Base-by-base conservation (phyloP, 139 green algal genomes). In the Asterochloris erici region DNA sequence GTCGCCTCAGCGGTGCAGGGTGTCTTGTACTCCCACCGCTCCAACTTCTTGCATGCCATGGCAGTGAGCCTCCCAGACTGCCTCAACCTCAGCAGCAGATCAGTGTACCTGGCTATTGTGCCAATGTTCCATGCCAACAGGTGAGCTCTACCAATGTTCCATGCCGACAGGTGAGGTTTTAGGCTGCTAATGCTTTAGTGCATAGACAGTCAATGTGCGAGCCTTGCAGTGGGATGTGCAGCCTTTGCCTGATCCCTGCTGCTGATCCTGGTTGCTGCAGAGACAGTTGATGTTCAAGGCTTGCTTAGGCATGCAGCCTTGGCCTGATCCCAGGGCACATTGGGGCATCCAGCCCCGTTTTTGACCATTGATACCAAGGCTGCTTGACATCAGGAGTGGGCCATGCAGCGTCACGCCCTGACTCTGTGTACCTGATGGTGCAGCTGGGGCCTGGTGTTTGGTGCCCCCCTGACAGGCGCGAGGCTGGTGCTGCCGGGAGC, bases 11-110 rank as follows among this genome's bases (percentile, higher is more conserved):
- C 0, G 15, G 1, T 83, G 21, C 89, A 94, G 87, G 91, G 92
- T 19, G 93, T 97, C 24, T 74, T 94, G 12, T 97, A 95, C 85
- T 88, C 87, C 10, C 94, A 97, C 85, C 83, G 92, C 12, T 86
- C 87, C 74, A 94, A 97, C 81, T 93, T 91, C 75, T 87, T 97
- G 62, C 90, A 96, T 80, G 90, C 89, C 10, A 75, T 97, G 79
- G 68, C 78, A 4, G 66, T 82, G 0, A 64, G 63, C 12, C 61
- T 84, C 38, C 71, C 83, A 9, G 92, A 95, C 69, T 73, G 64
- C 61, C 47, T 96, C 63, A 80, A 84, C 15, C 78, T 95, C 29
- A 80, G 68, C 23, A 82, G 38, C 77, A 60, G 19, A 62, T 85
- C 78, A 28, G 84, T 60, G 27, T 75, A 91, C 60, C 84, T 95